phyloP scores from a whole-genome alignment of 2,329 filamentous ascomycete species.

The Aspergillus ruber region DNA sequence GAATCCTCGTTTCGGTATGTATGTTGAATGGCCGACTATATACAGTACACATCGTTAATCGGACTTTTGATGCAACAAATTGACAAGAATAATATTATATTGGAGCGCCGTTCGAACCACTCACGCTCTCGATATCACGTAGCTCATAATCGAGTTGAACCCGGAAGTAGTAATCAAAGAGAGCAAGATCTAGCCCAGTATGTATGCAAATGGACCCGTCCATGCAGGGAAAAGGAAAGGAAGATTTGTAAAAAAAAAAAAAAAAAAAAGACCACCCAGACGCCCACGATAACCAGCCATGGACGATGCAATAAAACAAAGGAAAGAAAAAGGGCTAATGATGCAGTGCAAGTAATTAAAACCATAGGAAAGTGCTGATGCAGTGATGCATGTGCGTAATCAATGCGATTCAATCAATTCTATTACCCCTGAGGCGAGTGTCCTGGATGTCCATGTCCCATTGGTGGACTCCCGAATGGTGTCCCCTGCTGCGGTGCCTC shows the following conservation, averaged over 20 bases:
- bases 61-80: background rate
- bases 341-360: conserved; percentile 5
- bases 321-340: conserved; percentile 2
- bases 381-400: background rate
- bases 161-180: background rate
- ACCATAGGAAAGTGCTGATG: too few relatives aligned
- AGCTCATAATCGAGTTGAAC: background rate
- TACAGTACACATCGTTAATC: too few relatives aligned
- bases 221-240: conserved; percentile 7
- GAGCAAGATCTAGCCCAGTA: background rate
- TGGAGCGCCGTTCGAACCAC: background rate
- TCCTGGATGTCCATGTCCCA: conserved; percentile 30
- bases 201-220: conserved; percentile 16
- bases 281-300: background rate
- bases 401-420: background rate
- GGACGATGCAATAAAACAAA: too few relatives aligned
- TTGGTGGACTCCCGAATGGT: conserved; percentile 20
- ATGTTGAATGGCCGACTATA: too few relatives aligned
- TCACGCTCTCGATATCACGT: too few relatives aligned
- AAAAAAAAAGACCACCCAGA: conserved; percentile 4
- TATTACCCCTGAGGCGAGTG: conserved; percentile 19
- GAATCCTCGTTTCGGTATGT: too few relatives aligned
- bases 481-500: conserved; percentile 21
- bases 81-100: background rate
- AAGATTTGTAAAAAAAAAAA: conserved; percentile 6